phyloP scores from a whole-genome alignment of 441 rosid genomes.

The Geranium incanum region DNA sequence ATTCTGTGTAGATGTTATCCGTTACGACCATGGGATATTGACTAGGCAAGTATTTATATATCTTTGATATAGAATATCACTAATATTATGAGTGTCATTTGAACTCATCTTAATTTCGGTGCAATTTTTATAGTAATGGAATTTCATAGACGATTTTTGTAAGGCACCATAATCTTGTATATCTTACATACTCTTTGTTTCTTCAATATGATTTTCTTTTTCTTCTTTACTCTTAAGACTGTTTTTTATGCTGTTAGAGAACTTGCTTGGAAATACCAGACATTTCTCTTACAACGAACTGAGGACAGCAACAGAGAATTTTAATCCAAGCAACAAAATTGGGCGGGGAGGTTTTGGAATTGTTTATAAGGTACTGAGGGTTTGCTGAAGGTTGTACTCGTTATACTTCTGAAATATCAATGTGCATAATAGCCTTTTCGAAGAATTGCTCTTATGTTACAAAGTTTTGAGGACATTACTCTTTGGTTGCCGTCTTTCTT shows the following conservation, averaged over 20 bases:
- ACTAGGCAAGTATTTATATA: background rate
- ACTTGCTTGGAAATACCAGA: conserved; percentile 33
- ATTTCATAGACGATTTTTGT: background rate
- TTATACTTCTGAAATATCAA: background rate
- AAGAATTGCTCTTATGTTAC: background rate
- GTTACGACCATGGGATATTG: background rate
- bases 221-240: background rate
- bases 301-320: conserved; percentile 49
- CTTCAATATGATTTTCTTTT: conserved; percentile 5
- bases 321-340: conserved; percentile 39
- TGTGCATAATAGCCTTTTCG: background rate
- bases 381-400: conserved; percentile 15
- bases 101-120: background rate
- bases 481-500: background rate
- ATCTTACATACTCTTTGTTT: conserved; percentile 7
- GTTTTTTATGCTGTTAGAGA: conserved; percentile 24
- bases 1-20: background rate
- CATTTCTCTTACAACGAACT: conserved; percentile 44
- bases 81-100: background rate
- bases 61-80: background rate
- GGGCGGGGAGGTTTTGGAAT: conserved; percentile 72
- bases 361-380: conserved; percentile 52
- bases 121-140: background rate
- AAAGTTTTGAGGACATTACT: background rate
- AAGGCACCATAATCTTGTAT: background rate